Evolutionary conservation across 2,329 filamentous ascomycete species (phyloP).

Genomic region (Triangularia setosa): DNA sequence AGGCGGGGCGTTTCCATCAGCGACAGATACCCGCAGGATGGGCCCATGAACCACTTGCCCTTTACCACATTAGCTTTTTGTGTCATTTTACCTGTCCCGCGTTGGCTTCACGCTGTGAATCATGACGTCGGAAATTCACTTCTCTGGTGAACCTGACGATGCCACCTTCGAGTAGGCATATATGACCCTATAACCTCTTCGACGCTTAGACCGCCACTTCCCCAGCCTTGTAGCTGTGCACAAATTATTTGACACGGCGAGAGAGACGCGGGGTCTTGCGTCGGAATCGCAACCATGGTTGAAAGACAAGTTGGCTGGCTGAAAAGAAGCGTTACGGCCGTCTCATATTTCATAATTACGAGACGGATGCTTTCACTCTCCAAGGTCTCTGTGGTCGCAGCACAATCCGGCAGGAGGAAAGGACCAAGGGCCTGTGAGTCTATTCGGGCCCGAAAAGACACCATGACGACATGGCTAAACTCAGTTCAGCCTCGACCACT

Average conservation of each 20-base stretch:
- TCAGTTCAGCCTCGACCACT: background rate
- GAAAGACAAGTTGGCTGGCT: background rate
- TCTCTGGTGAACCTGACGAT: background rate
- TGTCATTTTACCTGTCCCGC: too few relatives aligned
- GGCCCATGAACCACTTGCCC: too few relatives aligned
- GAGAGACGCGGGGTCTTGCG: background rate
- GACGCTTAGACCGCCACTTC: background rate
- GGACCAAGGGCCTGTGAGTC: background rate
- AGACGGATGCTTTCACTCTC: too few relatives aligned
- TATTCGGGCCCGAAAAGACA: background rate
- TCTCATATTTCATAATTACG: background rate
- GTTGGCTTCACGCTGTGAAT: background rate
- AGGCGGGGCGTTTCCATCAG: too few relatives aligned
- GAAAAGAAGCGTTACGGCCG: background rate
- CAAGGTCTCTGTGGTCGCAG: too few relatives aligned
- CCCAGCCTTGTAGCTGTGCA: background rate
- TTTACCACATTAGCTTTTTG: too few relatives aligned
- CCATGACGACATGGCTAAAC: background rate
- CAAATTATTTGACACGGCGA: background rate
- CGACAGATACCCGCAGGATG: too few relatives aligned
- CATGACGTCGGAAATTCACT: background rate
- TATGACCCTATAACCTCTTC: background rate
- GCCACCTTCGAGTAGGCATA: background rate
- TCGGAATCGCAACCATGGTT: background rate
- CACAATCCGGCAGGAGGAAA: background rate